phyloP scores from a whole-genome alignment of 106 monocot genomes.

The Acorus gramineus region DNA sequence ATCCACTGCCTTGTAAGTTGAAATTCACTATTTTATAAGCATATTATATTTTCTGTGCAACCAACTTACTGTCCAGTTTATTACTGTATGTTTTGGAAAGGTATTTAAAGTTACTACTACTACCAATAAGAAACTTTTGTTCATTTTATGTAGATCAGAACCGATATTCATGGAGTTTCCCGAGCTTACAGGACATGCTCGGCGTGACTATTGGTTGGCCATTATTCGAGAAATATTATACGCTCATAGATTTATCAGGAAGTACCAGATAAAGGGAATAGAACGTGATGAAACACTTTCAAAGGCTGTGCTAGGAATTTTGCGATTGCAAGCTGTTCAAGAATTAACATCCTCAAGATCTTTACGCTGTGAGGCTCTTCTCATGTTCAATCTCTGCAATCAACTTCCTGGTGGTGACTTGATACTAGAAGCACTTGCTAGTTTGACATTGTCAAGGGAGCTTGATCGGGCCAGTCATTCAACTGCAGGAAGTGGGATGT shows the following conservation, averaged over 20 bases:
- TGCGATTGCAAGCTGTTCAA: slow-evolving; percentile 76
- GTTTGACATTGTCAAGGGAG: slow-evolving; percentile 30
- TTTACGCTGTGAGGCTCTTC: slow-evolving; percentile 44
- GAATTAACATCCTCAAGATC: slow-evolving; percentile 41
- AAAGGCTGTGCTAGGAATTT: slow-evolving; percentile 66
- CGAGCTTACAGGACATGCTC: slow-evolving; percentile 83
- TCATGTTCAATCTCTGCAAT: slow-evolving; percentile 90
- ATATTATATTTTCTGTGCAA: not conserved
- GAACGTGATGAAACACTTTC: slow-evolving; percentile 81
- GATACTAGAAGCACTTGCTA: slow-evolving; percentile 75
- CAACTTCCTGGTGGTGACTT: slow-evolving; percentile 93
- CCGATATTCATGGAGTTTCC: slow-evolving; percentile 88
- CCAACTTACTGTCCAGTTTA: not conserved
- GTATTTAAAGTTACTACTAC: too few relatives aligned
- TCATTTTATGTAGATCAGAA: slow-evolving; percentile 52
- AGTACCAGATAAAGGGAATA: slow-evolving; percentile 43
- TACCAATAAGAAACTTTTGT: too few relatives aligned
- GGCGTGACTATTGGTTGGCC: slow-evolving; percentile 92
- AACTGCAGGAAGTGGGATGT: slow-evolving; percentile 32
- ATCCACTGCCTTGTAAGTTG: slow-evolving; percentile 67
- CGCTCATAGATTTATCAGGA: slow-evolving; percentile 73
- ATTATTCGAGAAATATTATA: slow-evolving; percentile 69
- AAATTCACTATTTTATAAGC: not conserved
- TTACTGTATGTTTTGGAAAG: too few relatives aligned
- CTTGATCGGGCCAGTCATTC: slow-evolving; percentile 24